Evolutionary conservation across 2,329 filamentous ascomycete genomes (phyloP), one percentile per base, ranked within the genome.

Genomic region (Colletotrichum shisoi): DNA sequence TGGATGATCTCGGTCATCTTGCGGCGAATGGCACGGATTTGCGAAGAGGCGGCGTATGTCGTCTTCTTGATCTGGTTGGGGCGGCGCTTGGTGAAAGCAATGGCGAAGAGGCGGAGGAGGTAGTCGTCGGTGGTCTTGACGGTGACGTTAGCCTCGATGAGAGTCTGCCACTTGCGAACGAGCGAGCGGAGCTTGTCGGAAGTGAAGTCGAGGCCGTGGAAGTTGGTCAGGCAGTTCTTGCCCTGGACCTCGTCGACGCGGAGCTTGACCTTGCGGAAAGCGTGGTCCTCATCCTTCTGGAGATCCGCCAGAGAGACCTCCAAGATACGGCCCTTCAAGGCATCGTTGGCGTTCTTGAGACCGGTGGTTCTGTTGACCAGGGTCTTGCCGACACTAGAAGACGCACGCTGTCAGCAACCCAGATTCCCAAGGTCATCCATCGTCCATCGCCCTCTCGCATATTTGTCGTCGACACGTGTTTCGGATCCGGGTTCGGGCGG

Each of bases 31-130:
- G 91, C 90, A 74, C 94, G 91, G 83, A 98, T 98, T 86, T 99
- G 95, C 73, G 95, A 98, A 73, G 93, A 93, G 73, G 91, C 91
- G 75, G 95, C 95, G 81, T 99, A 99, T 81, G 95, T 99, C 78
- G 95, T 99, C 92, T 98, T 99, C 92, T 97, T 97, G 88, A 99
- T 94, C 89, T 99, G 95, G 88, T 98, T 99, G 77, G 93, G 93
- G 79, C 95, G 91, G 83, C 93, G 89, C 91, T 98, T 98, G 84
- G 95, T 99, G 89, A 99, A 99, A 76, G 92, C 95, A 76, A 99
- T 99, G 82, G 93, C 93, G 87, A 99, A 99, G 76, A 99, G 90
- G 78, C 95, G 93, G 84, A 99, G 89, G 81, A 98, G 94, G 88
- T 99, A 98, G 85, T 99, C 95, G 81, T 99, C 95, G 81, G 95